Evolutionary conservation across 2,329 filamentous ascomycete genomes (phyloP).

Genomic region (Huntiella decipiens): DNA sequence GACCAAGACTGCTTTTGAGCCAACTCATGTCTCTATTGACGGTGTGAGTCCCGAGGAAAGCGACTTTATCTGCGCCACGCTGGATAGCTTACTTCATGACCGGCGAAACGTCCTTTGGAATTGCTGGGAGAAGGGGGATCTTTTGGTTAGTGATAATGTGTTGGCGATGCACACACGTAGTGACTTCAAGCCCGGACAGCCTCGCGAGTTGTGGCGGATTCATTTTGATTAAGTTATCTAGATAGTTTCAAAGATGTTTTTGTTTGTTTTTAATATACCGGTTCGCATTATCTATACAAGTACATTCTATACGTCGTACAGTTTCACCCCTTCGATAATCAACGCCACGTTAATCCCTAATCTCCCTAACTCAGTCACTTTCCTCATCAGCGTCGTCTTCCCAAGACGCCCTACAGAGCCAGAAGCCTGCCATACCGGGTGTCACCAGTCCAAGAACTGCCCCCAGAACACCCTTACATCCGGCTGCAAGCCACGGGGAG

Average conservation of each 20-base stretch:
- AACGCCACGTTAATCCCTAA: background rate
- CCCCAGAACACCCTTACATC: constrained; percentile 30
- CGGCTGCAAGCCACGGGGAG: no score
- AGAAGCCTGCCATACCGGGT: constrained; percentile 29
- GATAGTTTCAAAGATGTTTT: background rate
- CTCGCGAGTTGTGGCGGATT: constrained; percentile 31
- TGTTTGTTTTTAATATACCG: background rate
- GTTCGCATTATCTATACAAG: background rate
- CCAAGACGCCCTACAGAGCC: constrained; percentile 28
- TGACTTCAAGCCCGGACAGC: constrained; percentile 24
- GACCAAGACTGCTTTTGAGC: constrained; percentile 30
- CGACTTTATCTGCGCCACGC: constrained; percentile 18
- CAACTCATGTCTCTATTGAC: constrained; percentile 25
- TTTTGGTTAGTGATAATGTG: constrained; percentile 33
- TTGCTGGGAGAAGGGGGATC: constrained; percentile 34
- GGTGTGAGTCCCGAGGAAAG: constrained; percentile 17
- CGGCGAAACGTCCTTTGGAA: constrained; percentile 30
- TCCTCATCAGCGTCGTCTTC: background rate
- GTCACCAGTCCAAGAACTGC: constrained; percentile 26
- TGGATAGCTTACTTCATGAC: constrained; percentile 24
- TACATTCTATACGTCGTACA: no score
- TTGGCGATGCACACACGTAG: constrained; percentile 30
- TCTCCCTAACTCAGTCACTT: background rate
- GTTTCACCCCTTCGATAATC: background rate
- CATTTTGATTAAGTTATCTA: constrained; percentile 21